These are phyloP conservation scores for Clonostachys chloroleuca DNA, from an alignment of 2,329 filamentous ascomycete species.

Conservation along the genomic window DNA sequence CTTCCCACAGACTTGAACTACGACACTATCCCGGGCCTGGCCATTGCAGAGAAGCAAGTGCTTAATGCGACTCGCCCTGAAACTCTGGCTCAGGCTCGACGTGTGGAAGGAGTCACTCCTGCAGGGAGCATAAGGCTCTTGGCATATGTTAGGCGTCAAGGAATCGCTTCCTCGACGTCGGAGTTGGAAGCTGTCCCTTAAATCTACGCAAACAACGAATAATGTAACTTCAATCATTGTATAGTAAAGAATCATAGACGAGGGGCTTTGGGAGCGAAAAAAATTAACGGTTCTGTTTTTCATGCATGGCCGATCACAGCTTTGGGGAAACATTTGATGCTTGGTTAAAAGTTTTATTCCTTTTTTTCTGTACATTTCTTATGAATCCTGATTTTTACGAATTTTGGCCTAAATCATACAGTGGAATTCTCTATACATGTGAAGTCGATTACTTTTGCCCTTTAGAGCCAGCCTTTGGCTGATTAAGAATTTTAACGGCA, in stretches of 20 bases:
- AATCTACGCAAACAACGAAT: neutral
- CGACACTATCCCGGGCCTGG: conserved; percentile 65
- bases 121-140: conserved; percentile 57
- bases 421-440: too few species aligned
- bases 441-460: neutral
- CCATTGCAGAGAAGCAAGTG: conserved; percentile 71
- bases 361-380: too few species aligned
- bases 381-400: too few species aligned
- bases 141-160: conserved; percentile 45
- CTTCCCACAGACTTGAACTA: conserved; percentile 79
- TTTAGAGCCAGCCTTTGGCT: conserved; percentile 5
- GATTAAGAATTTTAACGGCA: conserved; percentile 76
- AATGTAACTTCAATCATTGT: neutral
- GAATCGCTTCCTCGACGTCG: neutral
- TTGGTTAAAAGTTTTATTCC: too few species aligned
- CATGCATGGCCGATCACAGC: too few species aligned
- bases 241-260: too few species aligned
- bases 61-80: conserved; percentile 71
- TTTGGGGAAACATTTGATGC: too few species aligned
- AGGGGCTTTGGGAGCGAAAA: too few species aligned
- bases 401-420: too few species aligned
- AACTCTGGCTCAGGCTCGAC: conserved; percentile 80
- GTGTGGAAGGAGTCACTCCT: conserved; percentile 76
- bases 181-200: neutral
- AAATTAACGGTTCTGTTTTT: too few species aligned